Evolutionary conservation across 441 rosid species (phyloP).

Genomic region (Euphorbia celastroides): DNA sequence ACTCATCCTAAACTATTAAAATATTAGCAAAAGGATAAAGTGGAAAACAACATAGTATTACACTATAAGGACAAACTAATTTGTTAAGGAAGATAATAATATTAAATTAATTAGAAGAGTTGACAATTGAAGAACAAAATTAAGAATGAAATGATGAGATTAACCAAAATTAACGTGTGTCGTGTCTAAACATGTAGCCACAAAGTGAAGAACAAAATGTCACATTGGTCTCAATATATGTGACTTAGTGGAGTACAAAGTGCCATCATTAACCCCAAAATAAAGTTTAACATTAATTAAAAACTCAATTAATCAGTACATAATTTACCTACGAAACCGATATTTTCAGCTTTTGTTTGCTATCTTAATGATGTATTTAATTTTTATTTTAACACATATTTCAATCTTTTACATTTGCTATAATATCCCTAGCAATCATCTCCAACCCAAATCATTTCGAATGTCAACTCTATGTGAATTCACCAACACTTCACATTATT

Average conservation of each 20-base stretch:
- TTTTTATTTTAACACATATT: conserved; percentile 27
- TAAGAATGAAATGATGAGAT: not conserved
- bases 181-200: conserved; percentile 30
- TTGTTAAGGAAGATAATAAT: too few relatives aligned
- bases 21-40: too few relatives aligned
- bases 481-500: not conserved
- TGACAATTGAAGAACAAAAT: too few relatives aligned
- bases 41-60: too few relatives aligned
- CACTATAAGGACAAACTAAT: too few relatives aligned
- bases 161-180: conserved; percentile 28
- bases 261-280: conserved; percentile 10
- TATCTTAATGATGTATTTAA: conserved; percentile 4
- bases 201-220: conserved; percentile 28
- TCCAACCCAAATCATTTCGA: conserved; percentile 15
- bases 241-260: conserved; percentile 23
- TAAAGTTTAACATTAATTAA: not conserved
- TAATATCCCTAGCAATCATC: conserved; percentile 4
- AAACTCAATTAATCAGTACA: not conserved
- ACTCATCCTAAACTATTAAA: too few relatives aligned
- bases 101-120: too few relatives aligned
- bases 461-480: conserved; percentile 11
- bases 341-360: not conserved
- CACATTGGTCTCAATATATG: conserved; percentile 26
- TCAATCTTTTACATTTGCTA: not conserved
- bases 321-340: conserved; percentile 8